A percentile compares a stretch with the other conserved stretches of the same genome.
phyloP scores from a whole-genome alignment of 768 basidiomycete genomes.

The Hypsizygus marmoreus region DNA sequence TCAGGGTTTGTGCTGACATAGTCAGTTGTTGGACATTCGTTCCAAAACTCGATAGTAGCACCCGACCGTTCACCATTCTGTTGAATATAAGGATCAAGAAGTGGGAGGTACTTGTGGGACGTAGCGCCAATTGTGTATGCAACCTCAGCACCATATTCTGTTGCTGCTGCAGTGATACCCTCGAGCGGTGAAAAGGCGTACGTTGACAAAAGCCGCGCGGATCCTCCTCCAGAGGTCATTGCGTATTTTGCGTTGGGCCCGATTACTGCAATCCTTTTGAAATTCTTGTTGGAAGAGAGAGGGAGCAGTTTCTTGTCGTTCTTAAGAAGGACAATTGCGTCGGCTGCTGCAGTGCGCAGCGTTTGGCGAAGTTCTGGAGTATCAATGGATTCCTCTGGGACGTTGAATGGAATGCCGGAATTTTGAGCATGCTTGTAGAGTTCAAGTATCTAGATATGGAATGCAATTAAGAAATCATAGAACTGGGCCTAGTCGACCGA shows the following conservation, averaged over 20 bases:
- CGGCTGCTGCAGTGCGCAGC: constrained; percentile 53
- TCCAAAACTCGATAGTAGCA: constrained; percentile 47
- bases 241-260: constrained; percentile 61
- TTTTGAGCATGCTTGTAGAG: constrained; percentile 47
- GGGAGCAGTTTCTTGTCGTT: constrained; percentile 57
- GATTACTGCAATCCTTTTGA: constrained; percentile 57
- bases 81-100: constrained; percentile 48
- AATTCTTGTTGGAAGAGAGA: constrained; percentile 24
- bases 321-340: constrained; percentile 61
- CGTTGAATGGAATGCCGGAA: constrained; percentile 59
- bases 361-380: constrained; percentile 48
- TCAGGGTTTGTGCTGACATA: constrained; percentile 31
- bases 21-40: constrained; percentile 39
- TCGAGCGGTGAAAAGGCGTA: constrained; percentile 60
- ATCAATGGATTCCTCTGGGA: constrained; percentile 45
- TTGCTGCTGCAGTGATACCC: constrained; percentile 47
- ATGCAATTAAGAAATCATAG: background rate
- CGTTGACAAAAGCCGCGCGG: constrained; percentile 50
- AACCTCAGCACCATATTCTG: constrained; percentile 47
- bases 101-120: constrained; percentile 50
- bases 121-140: constrained; percentile 45
- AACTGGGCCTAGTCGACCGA: background rate
- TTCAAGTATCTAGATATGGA: constrained; percentile 42
- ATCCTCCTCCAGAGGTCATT: constrained; percentile 61
- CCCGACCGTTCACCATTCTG: constrained; percentile 38